Conservation (phyloP, 2,329 filamentous ascomycete genomes). For the Pyrenochaeta sp. region DNA sequence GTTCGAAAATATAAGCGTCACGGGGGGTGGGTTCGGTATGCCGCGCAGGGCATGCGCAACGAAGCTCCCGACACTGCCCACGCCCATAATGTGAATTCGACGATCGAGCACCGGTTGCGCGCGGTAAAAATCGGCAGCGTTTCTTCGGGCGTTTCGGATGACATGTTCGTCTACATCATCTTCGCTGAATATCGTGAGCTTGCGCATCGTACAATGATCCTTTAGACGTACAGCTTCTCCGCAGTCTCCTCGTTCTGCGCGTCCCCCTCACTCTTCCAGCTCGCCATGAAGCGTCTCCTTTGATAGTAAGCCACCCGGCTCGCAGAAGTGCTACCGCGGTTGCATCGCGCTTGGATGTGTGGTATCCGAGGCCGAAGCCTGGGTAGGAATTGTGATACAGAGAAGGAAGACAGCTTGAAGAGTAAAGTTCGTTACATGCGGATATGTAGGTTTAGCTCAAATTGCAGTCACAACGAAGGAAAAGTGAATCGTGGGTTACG, state of each 20-base stretch:
- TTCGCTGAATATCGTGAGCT: constrained; percentile 25
- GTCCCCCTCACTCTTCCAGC: constrained; percentile 33
- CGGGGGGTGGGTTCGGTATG: constrained; percentile 69
- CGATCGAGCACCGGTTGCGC: constrained; percentile 35
- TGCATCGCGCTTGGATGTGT: constrained; percentile 50
- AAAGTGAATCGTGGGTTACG: not conserved
- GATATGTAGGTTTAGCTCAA: constrained; percentile 1
- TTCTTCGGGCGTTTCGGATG: constrained; percentile 2
- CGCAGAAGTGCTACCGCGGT: constrained; percentile 51
- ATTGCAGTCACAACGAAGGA: not conserved
- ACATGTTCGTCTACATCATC: constrained; percentile 21
- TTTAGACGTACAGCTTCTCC: constrained; percentile 15
- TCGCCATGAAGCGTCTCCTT: constrained; percentile 27
- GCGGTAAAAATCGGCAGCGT: constrained; percentile 45
- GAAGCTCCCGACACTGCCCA: constrained; percentile 82
- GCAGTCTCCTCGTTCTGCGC: constrained; percentile 23
- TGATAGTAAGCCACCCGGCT: constrained; percentile 55
- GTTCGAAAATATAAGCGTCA: constrained; percentile 81
- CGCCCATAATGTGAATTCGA: constrained; percentile 72
- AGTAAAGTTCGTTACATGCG: constrained; percentile 20
- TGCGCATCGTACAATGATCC: not conserved
- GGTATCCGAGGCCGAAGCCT: constrained; percentile 58
- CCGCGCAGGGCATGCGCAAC: constrained; percentile 76
- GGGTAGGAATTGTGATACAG: constrained; percentile 48
- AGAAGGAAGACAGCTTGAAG: constrained; percentile 56